Conservation (phyloP, 352 stramenopile genomes). For the Halophytophthora polymorphica region DNA sequence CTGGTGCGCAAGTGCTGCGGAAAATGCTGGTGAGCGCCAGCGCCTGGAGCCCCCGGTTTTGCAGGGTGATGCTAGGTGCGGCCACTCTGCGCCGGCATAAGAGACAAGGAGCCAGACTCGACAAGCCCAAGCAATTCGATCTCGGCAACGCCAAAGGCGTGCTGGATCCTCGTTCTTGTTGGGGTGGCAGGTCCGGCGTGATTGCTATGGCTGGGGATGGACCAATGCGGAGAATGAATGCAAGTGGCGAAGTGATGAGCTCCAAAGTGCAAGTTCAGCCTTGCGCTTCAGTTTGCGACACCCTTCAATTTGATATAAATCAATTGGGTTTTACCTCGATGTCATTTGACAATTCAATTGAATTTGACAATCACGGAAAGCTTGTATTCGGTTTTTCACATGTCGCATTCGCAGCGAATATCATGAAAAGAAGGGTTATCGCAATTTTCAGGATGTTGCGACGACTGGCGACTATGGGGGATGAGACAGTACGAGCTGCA, state of each 20-base stretch:
- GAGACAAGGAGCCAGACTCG: not conserved
- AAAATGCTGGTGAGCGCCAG: constrained; percentile 17
- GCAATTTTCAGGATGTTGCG: not conserved
- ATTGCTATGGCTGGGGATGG: too few relatives aligned
- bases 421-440: too few relatives aligned
- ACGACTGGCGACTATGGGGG: too few relatives aligned
- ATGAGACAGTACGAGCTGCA: too few relatives aligned
- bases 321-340: not conserved
- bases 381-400: not conserved
- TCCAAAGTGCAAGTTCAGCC: not conserved
- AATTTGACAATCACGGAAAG: not conserved
- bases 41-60: too few relatives aligned
- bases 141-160: too few relatives aligned
- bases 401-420: too few relatives aligned
- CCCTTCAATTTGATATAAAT: not conserved
- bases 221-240: too few relatives aligned
- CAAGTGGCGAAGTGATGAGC: too few relatives aligned
- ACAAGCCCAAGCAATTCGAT: too few relatives aligned
- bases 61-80: not conserved
- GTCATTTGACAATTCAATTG: not conserved
- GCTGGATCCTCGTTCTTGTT: too few relatives aligned
- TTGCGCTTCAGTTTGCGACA: constrained; percentile 21
- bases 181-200: too few relatives aligned
- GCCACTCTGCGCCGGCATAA: not conserved
- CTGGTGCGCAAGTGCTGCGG: constrained; percentile 7